Base-by-base conservation (phyloP, 371 early-diverging fungal genomes). In the Mycotypha africana region DNA sequence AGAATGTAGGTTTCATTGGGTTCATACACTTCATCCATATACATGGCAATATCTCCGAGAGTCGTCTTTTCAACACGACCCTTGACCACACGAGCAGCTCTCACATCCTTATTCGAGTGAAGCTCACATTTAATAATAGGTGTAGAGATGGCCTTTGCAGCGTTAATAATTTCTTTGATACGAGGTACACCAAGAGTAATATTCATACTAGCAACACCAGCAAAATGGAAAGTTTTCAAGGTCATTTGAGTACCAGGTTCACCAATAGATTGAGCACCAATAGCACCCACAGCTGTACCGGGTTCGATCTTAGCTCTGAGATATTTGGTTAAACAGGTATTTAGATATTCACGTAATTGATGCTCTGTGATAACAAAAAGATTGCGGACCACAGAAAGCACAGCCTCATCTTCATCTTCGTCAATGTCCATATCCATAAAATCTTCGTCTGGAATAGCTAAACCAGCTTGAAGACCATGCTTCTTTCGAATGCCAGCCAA, bases 181-280 rank as follows among this genome's bases (percentile, higher is more conserved):
- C 99, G 90, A 4, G 99, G 99, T 38, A 99, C 99, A 81, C 99
- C 99, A 53, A 97, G 82, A 0, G 99, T 97, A 52, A 99, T 89
- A 84, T 97, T 99, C 95, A 97, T 96, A 61, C 88, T 86, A 31
- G 97, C 96, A 38, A 99, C 95, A 83, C 99, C 99, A 68, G 99
- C 99, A 88, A 98, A 99, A 77, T 99, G 99, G 92, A 99, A 99
- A 62, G 99, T 98, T 70, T 99, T 99, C 49, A 99, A 74, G 34
- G 99, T 99, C 99, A 99, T 99, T 69, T 99, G 99, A 2, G 99
- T 99, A 50, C 98, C 98, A 24, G 99, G 99, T 63, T 99, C 99
- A 55, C 99, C 99, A 58, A 99, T 97, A 45, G 90, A 89, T 67
- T 99, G 99, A 1, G 97, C 99, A 26, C 96, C 99, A 41, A 99